Conservation (phyloP, 164 flowering plant species). For the Kingdonia uniflora region DNA sequence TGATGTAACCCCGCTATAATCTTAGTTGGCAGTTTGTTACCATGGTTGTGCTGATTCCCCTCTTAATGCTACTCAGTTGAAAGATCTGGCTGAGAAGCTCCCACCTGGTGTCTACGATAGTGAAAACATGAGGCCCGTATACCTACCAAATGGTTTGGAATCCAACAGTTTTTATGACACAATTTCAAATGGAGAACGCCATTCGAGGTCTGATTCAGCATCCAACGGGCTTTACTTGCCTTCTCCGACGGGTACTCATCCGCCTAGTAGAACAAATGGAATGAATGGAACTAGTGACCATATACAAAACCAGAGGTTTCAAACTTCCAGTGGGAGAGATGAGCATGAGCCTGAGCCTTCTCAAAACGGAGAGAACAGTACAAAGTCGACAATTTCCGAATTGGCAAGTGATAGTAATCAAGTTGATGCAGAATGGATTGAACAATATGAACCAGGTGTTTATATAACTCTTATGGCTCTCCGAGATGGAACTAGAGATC, state of each 20-base stretch:
- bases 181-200: slow-evolving; percentile 30
- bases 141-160: slow-evolving; percentile 45
- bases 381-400: slow-evolving; percentile 23
- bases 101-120: slow-evolving; percentile 52
- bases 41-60: slow-evolving; percentile 8
- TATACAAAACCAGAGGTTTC: slow-evolving; percentile 12
- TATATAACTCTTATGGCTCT: slow-evolving; percentile 72
- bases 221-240: slow-evolving; percentile 16
- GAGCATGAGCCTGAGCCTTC: slow-evolving; percentile 24
- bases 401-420: slow-evolving; percentile 20
- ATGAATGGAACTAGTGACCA: slow-evolving; percentile 14
- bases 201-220: slow-evolving; percentile 29
- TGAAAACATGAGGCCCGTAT: slow-evolving; percentile 27
- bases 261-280: slow-evolving; percentile 18
- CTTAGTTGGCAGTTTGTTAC: neutral
- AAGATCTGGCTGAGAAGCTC: slow-evolving; percentile 66
- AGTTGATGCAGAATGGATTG: slow-evolving; percentile 78
- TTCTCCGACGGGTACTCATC: slow-evolving; percentile 20
- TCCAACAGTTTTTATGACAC: slow-evolving; percentile 26
- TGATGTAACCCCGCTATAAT: too few species aligned
- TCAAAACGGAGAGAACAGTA: slow-evolving; percentile 35
- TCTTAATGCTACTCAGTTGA: slow-evolving; percentile 34
- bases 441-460: slow-evolving; percentile 85
- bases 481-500: slow-evolving; percentile 69
- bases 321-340: slow-evolving; percentile 19